phyloP scores from a whole-genome alignment of 2,329 filamentous ascomycete species.

The Dryadomyces quercus-mongolicae region DNA sequence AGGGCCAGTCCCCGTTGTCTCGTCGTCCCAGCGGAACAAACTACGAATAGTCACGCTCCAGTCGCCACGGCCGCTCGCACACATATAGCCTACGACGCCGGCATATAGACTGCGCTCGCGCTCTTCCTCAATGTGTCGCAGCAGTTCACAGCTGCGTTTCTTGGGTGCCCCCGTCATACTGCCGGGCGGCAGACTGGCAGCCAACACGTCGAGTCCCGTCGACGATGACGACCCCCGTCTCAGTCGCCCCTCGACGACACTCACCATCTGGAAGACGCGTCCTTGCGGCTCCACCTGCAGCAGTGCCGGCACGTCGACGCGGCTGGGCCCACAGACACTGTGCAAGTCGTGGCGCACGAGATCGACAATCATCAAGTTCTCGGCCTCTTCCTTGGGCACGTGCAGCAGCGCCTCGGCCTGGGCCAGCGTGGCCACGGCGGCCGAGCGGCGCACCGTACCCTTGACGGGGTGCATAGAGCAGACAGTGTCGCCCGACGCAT shows the following conservation, averaged over 20 bases:
- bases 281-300: constrained; percentile 86
- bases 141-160: constrained; percentile 77
- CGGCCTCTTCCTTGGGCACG: constrained; percentile 79
- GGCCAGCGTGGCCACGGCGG: constrained; percentile 50
- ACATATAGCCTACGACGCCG: constrained; percentile 81
- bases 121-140: constrained; percentile 54
- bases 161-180: constrained; percentile 97
- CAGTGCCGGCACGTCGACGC: constrained; percentile 63
- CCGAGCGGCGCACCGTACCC: constrained; percentile 77
- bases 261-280: constrained; percentile 84
- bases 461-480: constrained; percentile 91
- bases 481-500: constrained; percentile 20
- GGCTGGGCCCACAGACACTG: constrained; percentile 63
- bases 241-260: constrained; percentile 64
- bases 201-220: constrained; percentile 64
- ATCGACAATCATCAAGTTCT: constrained; percentile 98
- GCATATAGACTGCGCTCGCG: constrained; percentile 67
- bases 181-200: constrained; percentile 70
- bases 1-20: constrained; percentile 18
- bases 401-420: constrained; percentile 63
- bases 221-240: constrained; percentile 18
- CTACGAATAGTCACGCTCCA: constrained; percentile 88
- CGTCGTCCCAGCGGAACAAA: constrained; percentile 61
- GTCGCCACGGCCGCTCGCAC: constrained; percentile 66
- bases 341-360: constrained; percentile 90